A percentile compares a stretch with the other conserved stretches of the same genome.
phyloP scores from a whole-genome alignment of 306 rosid species.

The Fragaria vesca region DNA sequence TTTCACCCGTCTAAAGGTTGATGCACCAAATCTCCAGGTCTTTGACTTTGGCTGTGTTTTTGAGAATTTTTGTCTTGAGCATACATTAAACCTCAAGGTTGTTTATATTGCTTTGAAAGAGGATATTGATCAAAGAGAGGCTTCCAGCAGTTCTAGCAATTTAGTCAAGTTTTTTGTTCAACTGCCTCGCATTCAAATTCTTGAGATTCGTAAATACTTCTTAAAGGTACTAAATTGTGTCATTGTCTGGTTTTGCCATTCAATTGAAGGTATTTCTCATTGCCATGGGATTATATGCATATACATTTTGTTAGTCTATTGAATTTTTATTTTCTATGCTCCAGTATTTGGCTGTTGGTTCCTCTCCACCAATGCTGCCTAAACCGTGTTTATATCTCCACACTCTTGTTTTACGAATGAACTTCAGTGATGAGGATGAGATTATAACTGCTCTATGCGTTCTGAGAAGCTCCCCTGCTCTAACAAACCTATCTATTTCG shows the following conservation, averaged over 20 bases:
- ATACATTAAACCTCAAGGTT: constrained; percentile 39
- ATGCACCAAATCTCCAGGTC: constrained; percentile 46
- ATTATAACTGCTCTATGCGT: constrained; percentile 49
- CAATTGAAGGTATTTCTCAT: background rate
- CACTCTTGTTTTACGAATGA: constrained; percentile 46
- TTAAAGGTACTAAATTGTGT: constrained; percentile 39
- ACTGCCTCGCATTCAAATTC: constrained; percentile 39
- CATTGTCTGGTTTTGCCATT: background rate
- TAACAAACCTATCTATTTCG: constrained; percentile 43
- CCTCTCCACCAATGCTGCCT: constrained; percentile 41
- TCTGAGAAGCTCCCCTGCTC: constrained; percentile 55
- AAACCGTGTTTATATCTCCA: constrained; percentile 37
- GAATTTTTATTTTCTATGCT: constrained; percentile 18
- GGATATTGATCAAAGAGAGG: constrained; percentile 1
- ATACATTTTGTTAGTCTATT: background rate
- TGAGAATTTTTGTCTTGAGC: constrained; percentile 41
- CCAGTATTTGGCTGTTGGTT: constrained; percentile 53
- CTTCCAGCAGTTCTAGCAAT: constrained; percentile 33
- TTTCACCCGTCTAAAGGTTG: constrained; percentile 40
- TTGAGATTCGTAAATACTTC: constrained; percentile 43
- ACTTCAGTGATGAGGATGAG: constrained; percentile 43
- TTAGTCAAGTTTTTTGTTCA: constrained; percentile 41
- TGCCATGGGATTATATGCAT: background rate
- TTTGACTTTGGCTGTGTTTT: constrained; percentile 50
- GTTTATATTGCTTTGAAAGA: constrained; percentile 33